Percentiles rank a stretch among this genome's conserved stretches.
Conservation (phyloP, 768 basidiomycete species). For the Leccinum barrowsii region DNA sequence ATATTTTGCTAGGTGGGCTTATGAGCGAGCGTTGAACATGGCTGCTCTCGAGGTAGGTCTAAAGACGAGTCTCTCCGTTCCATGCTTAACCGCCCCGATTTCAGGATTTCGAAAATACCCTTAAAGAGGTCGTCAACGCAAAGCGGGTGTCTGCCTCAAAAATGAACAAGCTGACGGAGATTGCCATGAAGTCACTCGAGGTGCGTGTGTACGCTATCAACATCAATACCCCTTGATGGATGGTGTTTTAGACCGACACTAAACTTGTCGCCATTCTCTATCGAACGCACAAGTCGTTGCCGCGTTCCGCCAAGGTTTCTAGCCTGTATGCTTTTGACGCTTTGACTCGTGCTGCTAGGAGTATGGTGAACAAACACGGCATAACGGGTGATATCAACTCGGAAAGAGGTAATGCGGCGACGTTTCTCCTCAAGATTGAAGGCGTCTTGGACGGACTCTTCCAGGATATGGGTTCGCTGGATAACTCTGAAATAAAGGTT, state of each 20-base stretch:
- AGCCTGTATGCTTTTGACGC: slow-evolving; percentile 96
- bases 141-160: slow-evolving; percentile 87
- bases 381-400: slow-evolving; percentile 53
- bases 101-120: slow-evolving; percentile 75
- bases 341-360: slow-evolving; percentile 77
- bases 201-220: slow-evolving; percentile 41
- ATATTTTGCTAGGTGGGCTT: slow-evolving; percentile 9
- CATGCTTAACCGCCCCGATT: slow-evolving; percentile 7
- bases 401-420: slow-evolving; percentile 66
- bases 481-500: slow-evolving; percentile 79
- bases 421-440: slow-evolving; percentile 86
- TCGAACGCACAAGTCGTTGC: slow-evolving; percentile 80
- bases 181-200: slow-evolving; percentile 73
- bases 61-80: background rate
- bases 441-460: slow-evolving; percentile 88
- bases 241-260: slow-evolving; percentile 65
- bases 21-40: slow-evolving; percentile 34
- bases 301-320: slow-evolving; percentile 66
- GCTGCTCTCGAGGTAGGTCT: slow-evolving; percentile 38
- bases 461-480: slow-evolving; percentile 71
- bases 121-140: slow-evolving; percentile 79
- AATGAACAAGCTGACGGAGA: slow-evolving; percentile 72
- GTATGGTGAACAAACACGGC: slow-evolving; percentile 61
- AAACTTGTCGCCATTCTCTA: slow-evolving; percentile 86
- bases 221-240: background rate